Base-by-base conservation (phyloP, 2,329 filamentous ascomycete species). In the Nigrospora osmanthi region DNA sequence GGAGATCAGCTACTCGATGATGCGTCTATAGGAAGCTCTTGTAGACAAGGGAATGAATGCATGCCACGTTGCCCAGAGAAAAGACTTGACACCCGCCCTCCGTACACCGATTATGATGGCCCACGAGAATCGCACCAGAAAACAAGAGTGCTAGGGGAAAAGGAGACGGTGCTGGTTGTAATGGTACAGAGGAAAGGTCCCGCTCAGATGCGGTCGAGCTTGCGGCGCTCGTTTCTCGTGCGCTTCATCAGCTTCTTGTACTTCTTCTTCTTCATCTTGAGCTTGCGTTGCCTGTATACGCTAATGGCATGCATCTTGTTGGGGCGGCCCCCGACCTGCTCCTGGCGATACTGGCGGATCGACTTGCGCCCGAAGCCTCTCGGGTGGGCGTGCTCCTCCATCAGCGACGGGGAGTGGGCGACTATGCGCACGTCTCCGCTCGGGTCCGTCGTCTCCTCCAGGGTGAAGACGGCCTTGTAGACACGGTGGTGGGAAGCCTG, bases 181-280 rank as follows among this genome's bases (percentile, higher is more conserved):
- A 52, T 44, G 51, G 52, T 54, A 56, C 44, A 45, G 42, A 45
- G 42, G 45, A 45, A 33, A 16, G 19, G 42, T 35, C 23, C 14
- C 35, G 38, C 49, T 68, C 72, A 80, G 52, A 78, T 71, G 60
- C 82, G 78, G 58, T 86, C 88, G 58, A 93, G 73, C 73, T 90
- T 95, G 63, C 89, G 82, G 63, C 91, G 84, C 72, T 89, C 67
- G 63, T 88, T 91, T 65, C 91, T 81, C 60, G 91, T 96, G 68
- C 82, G 80, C 76, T 85, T 87, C 87, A 95, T 89, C 55, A 97
- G 75, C 81, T 98, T 98, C 89, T 96, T 97, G 70, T 95, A 95
- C 83, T 98, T 98, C 80, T 97, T 91, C 81, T 97, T 98, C 87
- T 98, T 98, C 90, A 98, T 98, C 81, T 89, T 95, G 61, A 96